phyloP scores from a whole-genome alignment of 192 early-diverging fungal genomes.

The Piromyces finnis region DNA sequence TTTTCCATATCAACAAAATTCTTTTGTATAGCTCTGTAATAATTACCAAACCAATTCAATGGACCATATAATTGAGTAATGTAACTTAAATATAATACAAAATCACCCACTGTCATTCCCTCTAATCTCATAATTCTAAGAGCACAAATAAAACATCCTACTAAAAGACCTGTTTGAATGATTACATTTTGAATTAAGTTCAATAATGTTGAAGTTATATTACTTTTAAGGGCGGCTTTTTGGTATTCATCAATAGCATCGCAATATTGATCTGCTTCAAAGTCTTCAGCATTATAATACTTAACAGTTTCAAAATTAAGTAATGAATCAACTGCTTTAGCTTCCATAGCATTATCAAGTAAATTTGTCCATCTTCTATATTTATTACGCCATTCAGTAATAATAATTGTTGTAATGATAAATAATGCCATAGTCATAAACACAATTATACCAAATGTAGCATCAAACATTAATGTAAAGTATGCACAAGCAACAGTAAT shows the following conservation, averaged over 20 bases:
- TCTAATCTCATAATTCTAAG: slow-evolving; percentile 51
- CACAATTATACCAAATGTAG: slow-evolving; percentile 64
- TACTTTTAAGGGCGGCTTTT: slow-evolving; percentile 66
- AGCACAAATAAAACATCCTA: slow-evolving; percentile 68
- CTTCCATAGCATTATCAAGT: slow-evolving; percentile 67
- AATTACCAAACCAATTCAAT: slow-evolving; percentile 73
- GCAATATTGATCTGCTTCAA: slow-evolving; percentile 63
- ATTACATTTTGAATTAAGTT: slow-evolving; percentile 76
- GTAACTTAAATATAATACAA: slow-evolving; percentile 75
- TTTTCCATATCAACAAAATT: slow-evolving; percentile 95
- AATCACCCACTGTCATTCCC: slow-evolving; percentile 56
- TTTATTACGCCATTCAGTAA: slow-evolving; percentile 75
- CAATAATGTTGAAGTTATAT: slow-evolving; percentile 53
- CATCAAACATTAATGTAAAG: slow-evolving; percentile 33
- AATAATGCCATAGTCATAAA: slow-evolving; percentile 76
- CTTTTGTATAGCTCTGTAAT: slow-evolving; percentile 85
- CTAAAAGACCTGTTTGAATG: slow-evolving; percentile 65
- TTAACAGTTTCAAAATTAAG: slow-evolving; percentile 99
- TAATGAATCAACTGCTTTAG: slow-evolving; percentile 75
- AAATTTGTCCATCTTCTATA: slow-evolving; percentile 69
- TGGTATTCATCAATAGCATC: slow-evolving; percentile 63
- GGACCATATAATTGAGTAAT: slow-evolving; percentile 81
- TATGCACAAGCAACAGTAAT: slow-evolving; percentile 59
- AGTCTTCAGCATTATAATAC: slow-evolving; percentile 81
- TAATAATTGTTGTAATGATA: slow-evolving; percentile 54